Conservation (phyloP, 2,329 filamentous ascomycete species). For the Sporothrix phasma region DNA sequence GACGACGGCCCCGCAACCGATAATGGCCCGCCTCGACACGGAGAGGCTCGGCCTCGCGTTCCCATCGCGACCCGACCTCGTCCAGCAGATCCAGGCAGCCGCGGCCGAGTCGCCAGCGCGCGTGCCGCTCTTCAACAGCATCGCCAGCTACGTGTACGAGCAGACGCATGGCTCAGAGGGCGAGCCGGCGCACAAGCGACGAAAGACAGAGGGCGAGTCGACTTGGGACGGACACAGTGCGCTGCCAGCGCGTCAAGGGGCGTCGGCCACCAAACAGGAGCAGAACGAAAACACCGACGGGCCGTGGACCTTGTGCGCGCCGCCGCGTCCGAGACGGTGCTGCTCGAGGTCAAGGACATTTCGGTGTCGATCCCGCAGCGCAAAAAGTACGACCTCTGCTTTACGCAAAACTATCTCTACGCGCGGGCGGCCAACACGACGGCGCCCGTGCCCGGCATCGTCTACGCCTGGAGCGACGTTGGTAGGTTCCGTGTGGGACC, state of each 20-base stretch:
- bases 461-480: slow-evolving; percentile 52
- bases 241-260: slow-evolving; percentile 13
- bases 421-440: slow-evolving; percentile 43
- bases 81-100: slow-evolving; percentile 42
- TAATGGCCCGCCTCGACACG: slow-evolving; percentile 33
- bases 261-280: neutral
- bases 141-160: slow-evolving; percentile 40
- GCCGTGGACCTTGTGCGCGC: slow-evolving; percentile 16
- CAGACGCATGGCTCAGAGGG: slow-evolving; percentile 24
- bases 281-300: neutral
- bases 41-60: slow-evolving; percentile 44
- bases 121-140: slow-evolving; percentile 47
- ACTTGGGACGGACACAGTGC: slow-evolving; percentile 18
- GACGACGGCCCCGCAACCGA: too few species aligned
- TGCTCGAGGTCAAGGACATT: slow-evolving; percentile 55
- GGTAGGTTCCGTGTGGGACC: slow-evolving; percentile 32
- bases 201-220: slow-evolving; percentile 29
- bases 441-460: slow-evolving; percentile 42
- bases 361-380: slow-evolving; percentile 57
- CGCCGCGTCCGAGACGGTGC: slow-evolving; percentile 37
- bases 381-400: slow-evolving; percentile 57
- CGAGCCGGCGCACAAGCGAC: slow-evolving; percentile 38
- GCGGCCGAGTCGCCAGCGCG: slow-evolving; percentile 45
- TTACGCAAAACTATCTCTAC: slow-evolving; percentile 50
- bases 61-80: slow-evolving; percentile 45